A percentile compares a stretch with the other conserved stretches of the same genome.
These are phyloP conservation scores for Esteya vermicola DNA, from an alignment of 2,329 filamentous ascomycete genomes.

Conservation along the genomic window DNA sequence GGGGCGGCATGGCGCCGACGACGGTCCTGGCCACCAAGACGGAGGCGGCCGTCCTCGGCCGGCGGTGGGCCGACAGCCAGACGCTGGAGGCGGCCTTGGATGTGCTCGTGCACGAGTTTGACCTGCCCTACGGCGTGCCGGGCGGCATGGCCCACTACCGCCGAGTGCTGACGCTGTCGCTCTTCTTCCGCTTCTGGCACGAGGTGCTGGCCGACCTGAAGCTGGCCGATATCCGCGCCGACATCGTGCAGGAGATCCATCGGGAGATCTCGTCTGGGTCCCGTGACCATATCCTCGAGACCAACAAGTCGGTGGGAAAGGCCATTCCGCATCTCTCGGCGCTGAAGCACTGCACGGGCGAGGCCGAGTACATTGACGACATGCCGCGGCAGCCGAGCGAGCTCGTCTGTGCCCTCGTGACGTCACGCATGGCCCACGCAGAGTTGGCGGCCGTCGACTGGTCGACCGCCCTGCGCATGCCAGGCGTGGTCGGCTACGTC, in stretches of 20 bases:
- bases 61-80: conserved; percentile 62
- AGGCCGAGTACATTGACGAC: conserved; percentile 94
- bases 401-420: conserved; percentile 71
- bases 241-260: conserved; percentile 28
- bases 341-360: conserved; percentile 82
- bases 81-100: conserved; percentile 85
- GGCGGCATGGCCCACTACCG: conserved; percentile 96
- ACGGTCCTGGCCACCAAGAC: conserved; percentile 79
- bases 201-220: conserved; percentile 57
- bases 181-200: conserved; percentile 97
- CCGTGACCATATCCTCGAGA: conserved; percentile 62
- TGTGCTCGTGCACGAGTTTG: conserved; percentile 78
- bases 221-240: no score
- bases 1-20: conserved; percentile 87
- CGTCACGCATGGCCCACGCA: conserved; percentile 80
- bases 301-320: conserved; percentile 73
- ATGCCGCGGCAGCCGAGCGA: conserved; percentile 80
- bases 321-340: conserved; percentile 80
- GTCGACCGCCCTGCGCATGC: conserved; percentile 61
- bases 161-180: conserved; percentile 76
- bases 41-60: conserved; percentile 59
- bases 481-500: conserved; percentile 73
- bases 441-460: conserved; percentile 69
- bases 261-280: conserved; percentile 66
- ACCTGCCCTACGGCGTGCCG: conserved; percentile 77